These are phyloP conservation scores for Athelia psychrophila DNA, from an alignment of 1,284 basidiomycete species.

Conservation along the genomic window DNA sequence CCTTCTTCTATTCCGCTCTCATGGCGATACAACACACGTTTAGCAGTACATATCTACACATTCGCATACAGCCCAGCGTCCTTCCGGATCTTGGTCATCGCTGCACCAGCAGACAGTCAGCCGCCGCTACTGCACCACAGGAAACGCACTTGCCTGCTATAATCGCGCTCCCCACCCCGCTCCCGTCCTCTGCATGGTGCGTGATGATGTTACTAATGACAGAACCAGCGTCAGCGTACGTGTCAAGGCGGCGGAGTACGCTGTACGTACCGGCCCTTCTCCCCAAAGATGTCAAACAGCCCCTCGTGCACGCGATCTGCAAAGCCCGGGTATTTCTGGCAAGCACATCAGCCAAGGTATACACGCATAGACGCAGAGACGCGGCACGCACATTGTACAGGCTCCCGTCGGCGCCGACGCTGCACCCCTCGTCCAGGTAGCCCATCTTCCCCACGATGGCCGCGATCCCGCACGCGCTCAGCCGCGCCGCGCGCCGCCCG, in stretches of 20 bases:
- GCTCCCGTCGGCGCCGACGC: constrained; percentile 89
- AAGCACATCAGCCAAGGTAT: constrained; percentile 7
- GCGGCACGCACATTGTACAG: constrained; percentile 82
- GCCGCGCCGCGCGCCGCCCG: constrained; percentile 83
- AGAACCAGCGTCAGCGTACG: not conserved
- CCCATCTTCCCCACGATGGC: constrained; percentile 93
- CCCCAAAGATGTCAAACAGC: constrained; percentile 89
- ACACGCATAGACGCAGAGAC: not conserved
- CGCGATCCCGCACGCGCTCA: constrained; percentile 92
- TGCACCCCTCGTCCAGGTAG: constrained; percentile 85
- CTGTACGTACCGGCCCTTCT: constrained; percentile 76
- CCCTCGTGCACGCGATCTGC: constrained; percentile 88
- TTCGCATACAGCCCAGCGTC: constrained; percentile 39
- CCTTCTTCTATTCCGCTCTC: too few relatives aligned
- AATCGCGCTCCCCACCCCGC: constrained; percentile 94
- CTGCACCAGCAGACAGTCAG: constrained; percentile 23
- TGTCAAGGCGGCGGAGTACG: not conserved
- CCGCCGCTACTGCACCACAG: not conserved
- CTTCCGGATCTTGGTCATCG: constrained; percentile 64
- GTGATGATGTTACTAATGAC: constrained; percentile 76
- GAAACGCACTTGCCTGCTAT: constrained; percentile 85
- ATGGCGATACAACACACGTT: not conserved
- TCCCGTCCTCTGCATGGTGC: constrained; percentile 92
- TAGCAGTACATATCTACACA: too few relatives aligned
- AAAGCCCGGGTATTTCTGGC: constrained; percentile 92